Evolutionary conservation across 2,329 filamentous ascomycete genomes (phyloP), one percentile per base, ranked within the genome.

Genomic region (Fusarium avenaceum): DNA sequence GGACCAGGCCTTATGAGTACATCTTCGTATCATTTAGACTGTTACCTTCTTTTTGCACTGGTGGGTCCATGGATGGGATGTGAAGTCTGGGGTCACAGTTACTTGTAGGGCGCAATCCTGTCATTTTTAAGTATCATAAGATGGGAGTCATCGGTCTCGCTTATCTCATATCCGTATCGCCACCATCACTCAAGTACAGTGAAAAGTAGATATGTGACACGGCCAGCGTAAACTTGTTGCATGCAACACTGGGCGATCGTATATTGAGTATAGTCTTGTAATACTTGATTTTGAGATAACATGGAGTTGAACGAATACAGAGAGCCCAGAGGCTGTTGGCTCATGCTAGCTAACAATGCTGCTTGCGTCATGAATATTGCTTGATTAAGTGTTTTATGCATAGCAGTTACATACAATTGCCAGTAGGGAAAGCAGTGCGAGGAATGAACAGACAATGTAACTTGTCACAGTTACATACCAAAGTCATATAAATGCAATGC

Each of bases 71-170:
- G 14, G 30, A 33, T 14, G 15, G 14, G 30, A 15, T 33, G 30
- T 7, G 6, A 15, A 15, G 13, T 33, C 13, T 2, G 30, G 30
- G 30, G 13, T 15, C 19, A 20, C 7, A 38, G 22, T 11, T 15
- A 45, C 1, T 20, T 38, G 5, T 7, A 20, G 22, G 19, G 20
- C 24, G 19, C 30, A 57, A 33, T 62, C 10, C 24, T 43, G 22
- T 62, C 58, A 62, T 7, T 52, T 54, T 32, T 32, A 19, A 22
- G 28, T 62, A 33, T 62, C 47, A 55, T 24, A 62, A 62, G 42
- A 61, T 30, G 28, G 19, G 13, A 62, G 1, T 47, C 14, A 61
- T 53, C 56, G 5, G 50, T 17, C 35, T 62, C 58, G 58, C 57
- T 62, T 42, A 62, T 62, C 58, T 62, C 33, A 38, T 38, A 38